Evolutionary conservation across 2,329 filamentous ascomycete genomes (phyloP), one percentile per base, ranked within the genome.

Genomic region (Phialocephala sp.): DNA sequence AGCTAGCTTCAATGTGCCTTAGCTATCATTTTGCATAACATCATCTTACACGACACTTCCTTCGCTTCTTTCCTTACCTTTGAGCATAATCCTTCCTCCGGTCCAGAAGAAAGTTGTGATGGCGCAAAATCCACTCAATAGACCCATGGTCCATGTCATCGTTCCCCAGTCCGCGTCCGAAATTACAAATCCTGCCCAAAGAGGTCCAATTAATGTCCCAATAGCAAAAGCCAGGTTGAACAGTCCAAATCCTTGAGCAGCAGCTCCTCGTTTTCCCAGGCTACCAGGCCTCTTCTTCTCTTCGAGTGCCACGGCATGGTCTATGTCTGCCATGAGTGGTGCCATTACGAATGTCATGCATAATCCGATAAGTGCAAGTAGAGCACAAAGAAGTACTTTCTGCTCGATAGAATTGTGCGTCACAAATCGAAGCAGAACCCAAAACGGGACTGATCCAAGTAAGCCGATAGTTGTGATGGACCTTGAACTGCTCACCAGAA

Each of bases 261-360:
- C 85, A 59, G 83, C 83, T 52, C 79, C 79, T 55, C 66, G 66
- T 59, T 72, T 70, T 0, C 71, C 71, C 35, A 74, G 50, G 22
- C 66, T 67, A 15, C 67, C 71, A n/a, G 72, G 71, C 9, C 63
- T 57, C 41, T 60, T 69, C 2, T 85, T 86, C 72, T 88, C 88
- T 41, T 83, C 78, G 4, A 79, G 75, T 0, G 80, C 80, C 0
- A 80, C 77, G 50, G 80, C 77, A 61, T 79, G 78, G 69, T 88
- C 86, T 27, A 93, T 87, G 76, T 93, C 91, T 0, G 90, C 89
- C 84, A 93, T 88, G 22, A 92, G 77, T 0, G 89, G 87, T 0
- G 88, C 85, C 71, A 89, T 84, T 0, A 85, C 81, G 8, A 90
- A 78, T 0, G 85, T 82, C 6, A 91, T 74, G 1, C 83, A 83